phyloP scores from a whole-genome alignment of 2,329 filamentous ascomycete species.

The Thielaviopsis ethacetica region DNA sequence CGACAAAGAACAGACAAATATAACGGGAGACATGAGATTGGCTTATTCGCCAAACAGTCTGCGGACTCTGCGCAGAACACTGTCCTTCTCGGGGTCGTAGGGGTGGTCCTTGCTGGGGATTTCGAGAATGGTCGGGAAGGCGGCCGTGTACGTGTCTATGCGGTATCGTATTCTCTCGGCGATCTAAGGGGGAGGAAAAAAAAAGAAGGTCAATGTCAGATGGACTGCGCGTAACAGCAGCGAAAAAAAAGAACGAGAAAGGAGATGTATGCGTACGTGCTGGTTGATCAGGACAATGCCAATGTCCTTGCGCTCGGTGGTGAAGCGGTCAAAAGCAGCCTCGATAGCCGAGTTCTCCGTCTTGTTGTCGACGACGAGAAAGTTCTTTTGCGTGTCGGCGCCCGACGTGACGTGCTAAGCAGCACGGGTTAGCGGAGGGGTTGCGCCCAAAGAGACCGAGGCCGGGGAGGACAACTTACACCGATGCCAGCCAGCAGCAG shows the following conservation, averaged over 20 bases:
- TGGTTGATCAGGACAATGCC: constrained; percentile 95
- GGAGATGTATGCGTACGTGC: constrained; percentile 46
- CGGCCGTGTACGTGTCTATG: constrained; percentile 81
- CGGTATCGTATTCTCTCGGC: constrained; percentile 84
- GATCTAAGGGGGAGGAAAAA: constrained; percentile 38
- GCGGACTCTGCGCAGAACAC: constrained; percentile 74
- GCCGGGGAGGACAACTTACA: constrained; percentile 30
- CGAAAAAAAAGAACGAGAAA: neutral
- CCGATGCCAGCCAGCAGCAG: constrained; percentile 90
- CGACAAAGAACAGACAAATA: neutral
- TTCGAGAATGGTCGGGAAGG: constrained; percentile 90
- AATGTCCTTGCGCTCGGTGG: constrained; percentile 82
- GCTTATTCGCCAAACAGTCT: constrained; percentile 50
- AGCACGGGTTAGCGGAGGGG: neutral
- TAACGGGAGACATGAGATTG: neutral
- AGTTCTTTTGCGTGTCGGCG: constrained; percentile 89
- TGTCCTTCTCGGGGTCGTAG: constrained; percentile 98
- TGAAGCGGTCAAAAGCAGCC: constrained; percentile 77
- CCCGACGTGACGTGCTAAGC: constrained; percentile 73
- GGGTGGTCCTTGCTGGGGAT: constrained; percentile 98
- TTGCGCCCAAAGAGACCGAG: neutral
- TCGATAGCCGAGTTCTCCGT: constrained; percentile 82
- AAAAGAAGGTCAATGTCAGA: neutral
- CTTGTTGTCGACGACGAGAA: constrained; percentile 88
- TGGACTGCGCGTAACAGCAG: neutral